A percentile compares a stretch with the other conserved stretches of the same genome.
These are phyloP conservation scores for Pseudisothecium myosuroides DNA, from an alignment of 225 moss, liverwort and hornwort species.

Conservation along the genomic window DNA sequence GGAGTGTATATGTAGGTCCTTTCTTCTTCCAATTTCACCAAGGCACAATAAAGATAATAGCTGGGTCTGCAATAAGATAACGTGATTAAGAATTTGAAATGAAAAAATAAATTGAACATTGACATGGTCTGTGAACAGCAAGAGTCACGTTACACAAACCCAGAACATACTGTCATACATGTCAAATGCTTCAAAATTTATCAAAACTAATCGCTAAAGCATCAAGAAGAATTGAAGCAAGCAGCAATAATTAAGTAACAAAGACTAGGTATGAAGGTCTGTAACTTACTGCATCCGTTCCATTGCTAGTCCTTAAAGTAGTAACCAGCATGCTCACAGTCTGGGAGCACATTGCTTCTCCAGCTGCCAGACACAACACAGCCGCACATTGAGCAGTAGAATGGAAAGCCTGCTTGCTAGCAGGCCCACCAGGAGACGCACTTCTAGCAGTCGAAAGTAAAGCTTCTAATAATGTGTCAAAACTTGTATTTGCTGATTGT, in stretches of 20 bases:
- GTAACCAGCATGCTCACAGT: slow-evolving; percentile 91
- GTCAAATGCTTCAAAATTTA: background rate
- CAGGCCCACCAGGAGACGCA: slow-evolving; percentile 87
- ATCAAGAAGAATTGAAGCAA: background rate
- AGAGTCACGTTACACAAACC: background rate
- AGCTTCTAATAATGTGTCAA: slow-evolving; percentile 87
- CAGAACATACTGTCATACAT: background rate
- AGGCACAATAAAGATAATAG: slow-evolving; percentile 85
- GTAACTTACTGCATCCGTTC: slow-evolving; percentile 79
- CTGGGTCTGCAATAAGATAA: slow-evolving; percentile 56
- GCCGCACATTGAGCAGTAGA: slow-evolving; percentile 99
- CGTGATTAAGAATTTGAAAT: background rate
- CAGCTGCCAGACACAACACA: slow-evolving; percentile 94
- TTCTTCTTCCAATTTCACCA: slow-evolving; percentile 96
- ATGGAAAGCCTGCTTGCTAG: slow-evolving; percentile 98
- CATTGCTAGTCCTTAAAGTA: slow-evolving; percentile 61
- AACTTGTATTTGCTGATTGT: slow-evolving; percentile 95
- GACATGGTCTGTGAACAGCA: background rate
- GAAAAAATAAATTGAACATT: background rate
- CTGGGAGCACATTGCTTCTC: slow-evolving; percentile 89
- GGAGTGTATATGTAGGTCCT: slow-evolving; percentile 72
- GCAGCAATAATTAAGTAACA: background rate
- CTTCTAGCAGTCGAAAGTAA: slow-evolving; percentile 90
- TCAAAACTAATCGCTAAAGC: background rate
- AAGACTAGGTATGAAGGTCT: background rate